Percentiles rank a stretch among this genome's conserved stretches.
These are phyloP conservation scores for Boletus eberwhitei DNA, from an alignment of 768 basidiomycete genomes.

Conservation along the genomic window DNA sequence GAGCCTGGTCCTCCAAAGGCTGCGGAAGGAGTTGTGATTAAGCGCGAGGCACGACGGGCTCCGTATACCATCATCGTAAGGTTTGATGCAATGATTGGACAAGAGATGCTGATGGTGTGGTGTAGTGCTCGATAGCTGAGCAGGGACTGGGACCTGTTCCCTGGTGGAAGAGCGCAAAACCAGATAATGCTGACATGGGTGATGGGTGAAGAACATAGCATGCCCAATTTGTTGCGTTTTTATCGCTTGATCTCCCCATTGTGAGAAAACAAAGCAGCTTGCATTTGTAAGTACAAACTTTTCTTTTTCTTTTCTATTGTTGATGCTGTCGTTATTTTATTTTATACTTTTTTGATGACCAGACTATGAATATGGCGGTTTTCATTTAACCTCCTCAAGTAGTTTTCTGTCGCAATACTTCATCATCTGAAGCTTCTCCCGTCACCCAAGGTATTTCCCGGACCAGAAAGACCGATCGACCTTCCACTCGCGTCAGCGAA, in stretches of 20 bases:
- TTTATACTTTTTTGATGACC: not conserved
- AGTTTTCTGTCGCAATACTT: not conserved
- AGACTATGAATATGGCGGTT: not conserved
- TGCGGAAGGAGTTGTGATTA: slow-evolving; percentile 60
- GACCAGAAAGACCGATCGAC: not conserved
- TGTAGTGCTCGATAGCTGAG: slow-evolving; percentile 78
- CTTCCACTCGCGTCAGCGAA: not conserved
- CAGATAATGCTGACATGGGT: slow-evolving; percentile 41
- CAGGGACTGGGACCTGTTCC: slow-evolving; percentile 74
- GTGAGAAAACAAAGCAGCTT: not conserved
- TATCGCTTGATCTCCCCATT: not conserved
- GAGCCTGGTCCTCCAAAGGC: slow-evolving; percentile 83
- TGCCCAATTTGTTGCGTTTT: not conserved
- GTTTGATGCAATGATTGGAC: not conserved
- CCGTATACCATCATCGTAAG: slow-evolving; percentile 73
- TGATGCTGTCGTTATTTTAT: not conserved
- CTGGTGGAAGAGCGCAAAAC: slow-evolving; percentile 65
- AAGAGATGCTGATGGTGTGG: not conserved
- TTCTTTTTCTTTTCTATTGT: not conserved
- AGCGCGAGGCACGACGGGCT: slow-evolving; percentile 46
- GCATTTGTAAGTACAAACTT: slow-evolving; percentile 1
- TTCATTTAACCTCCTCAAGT: not conserved
- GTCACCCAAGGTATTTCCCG: not conserved
- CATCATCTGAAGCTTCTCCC: not conserved
- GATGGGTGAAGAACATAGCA: slow-evolving; percentile 28